Conservation (phyloP, 306 rosid species). For the Gleditsia sinensis region DNA sequence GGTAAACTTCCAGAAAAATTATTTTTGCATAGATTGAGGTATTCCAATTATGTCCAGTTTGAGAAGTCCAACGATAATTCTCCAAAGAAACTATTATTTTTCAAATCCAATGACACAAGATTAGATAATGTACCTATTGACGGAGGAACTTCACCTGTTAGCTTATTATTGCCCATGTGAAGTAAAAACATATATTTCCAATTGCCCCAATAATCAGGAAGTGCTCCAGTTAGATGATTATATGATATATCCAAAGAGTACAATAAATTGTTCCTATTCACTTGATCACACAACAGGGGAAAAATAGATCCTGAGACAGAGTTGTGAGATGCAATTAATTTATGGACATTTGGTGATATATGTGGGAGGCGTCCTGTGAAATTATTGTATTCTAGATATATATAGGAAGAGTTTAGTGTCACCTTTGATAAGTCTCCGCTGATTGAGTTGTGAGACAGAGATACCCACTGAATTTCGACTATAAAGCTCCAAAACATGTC, state of each 20-base stretch:
- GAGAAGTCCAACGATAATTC: background rate
- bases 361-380: too few relatives aligned
- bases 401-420: too few relatives aligned
- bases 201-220: conserved; percentile 27
- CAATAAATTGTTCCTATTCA: background rate
- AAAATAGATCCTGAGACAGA: background rate
- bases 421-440: too few relatives aligned
- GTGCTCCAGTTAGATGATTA: conserved; percentile 19
- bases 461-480: too few relatives aligned
- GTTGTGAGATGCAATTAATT: background rate
- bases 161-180: conserved; percentile 3
- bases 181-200: background rate
- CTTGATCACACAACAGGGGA: background rate
- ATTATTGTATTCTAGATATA: too few relatives aligned
- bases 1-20: too few relatives aligned
- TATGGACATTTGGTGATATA: background rate
- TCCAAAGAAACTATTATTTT: conserved; percentile 9
- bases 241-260: conserved; percentile 22
- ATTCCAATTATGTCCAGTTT: conserved; percentile 12
- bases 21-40: too few relatives aligned
- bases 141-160: conserved; percentile 25
- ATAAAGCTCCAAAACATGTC: too few relatives aligned
- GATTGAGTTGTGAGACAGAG: background rate
- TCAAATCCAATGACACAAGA: background rate
- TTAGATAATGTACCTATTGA: background rate